These are phyloP conservation scores for Boletus reticuloceps DNA, from an alignment of 768 basidiomycete species.

Conservation along the genomic window DNA sequence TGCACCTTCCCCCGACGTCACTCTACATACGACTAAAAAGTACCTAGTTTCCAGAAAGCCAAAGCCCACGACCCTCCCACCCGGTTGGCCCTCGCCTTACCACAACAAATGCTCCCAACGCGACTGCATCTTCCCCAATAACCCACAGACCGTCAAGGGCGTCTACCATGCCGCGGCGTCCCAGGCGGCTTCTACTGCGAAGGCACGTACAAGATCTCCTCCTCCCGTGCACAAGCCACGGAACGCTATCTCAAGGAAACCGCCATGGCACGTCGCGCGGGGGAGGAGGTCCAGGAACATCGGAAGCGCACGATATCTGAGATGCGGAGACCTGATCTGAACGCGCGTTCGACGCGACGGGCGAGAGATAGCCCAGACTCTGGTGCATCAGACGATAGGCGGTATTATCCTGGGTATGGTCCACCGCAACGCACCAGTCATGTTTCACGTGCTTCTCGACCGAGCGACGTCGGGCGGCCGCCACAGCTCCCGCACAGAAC, in stretches of 20 bases:
- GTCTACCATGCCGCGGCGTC: conserved; percentile 31
- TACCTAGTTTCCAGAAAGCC: conserved; percentile 29
- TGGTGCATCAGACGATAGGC: conserved; percentile 4
- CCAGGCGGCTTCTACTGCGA: conserved; percentile 36
- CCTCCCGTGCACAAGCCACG: conserved; percentile 33
- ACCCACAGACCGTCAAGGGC: conserved; percentile 29
- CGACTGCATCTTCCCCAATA: conserved; percentile 33
- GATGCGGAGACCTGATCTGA: conserved; percentile 23
- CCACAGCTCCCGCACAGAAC: conserved; percentile 14
- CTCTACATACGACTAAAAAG: background rate
- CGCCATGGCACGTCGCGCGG: conserved; percentile 18
- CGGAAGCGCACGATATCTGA: conserved; percentile 29
- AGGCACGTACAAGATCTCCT: conserved; percentile 33
- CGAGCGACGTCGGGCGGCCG: conserved; percentile 17
- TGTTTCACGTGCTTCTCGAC: conserved; percentile 3
- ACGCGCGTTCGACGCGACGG: conserved; percentile 2
- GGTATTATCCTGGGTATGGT: background rate
- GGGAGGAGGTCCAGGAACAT: conserved; percentile 26
- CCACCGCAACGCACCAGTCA: conserved; percentile 6
- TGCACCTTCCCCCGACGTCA: background rate
- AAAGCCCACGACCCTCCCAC: conserved; percentile 27
- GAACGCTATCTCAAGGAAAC: conserved; percentile 31
- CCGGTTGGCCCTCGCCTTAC: conserved; percentile 36
- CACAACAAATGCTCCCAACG: conserved; percentile 37
- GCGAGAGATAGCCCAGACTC: conserved; percentile 11